Conservation (phyloP, 1,284 basidiomycete genomes). For the Ganoderma leucocontextum region DNA sequence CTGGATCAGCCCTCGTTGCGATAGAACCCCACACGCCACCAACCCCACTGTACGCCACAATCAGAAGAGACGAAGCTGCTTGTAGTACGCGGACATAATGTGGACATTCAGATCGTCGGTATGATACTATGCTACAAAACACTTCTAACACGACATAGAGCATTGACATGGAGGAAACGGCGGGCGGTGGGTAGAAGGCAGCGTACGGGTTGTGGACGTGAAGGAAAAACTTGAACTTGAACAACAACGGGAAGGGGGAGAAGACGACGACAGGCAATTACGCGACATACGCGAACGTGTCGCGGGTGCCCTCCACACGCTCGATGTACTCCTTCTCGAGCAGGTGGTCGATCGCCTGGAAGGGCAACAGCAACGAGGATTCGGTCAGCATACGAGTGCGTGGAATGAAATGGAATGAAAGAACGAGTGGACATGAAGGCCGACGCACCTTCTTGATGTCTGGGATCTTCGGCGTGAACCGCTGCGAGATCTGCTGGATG, state of each 20-base stretch:
- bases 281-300: constrained; percentile 83
- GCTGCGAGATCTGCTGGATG: constrained; percentile 88
- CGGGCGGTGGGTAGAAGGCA: not conserved
- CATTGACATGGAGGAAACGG: constrained; percentile 20
- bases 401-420: not conserved
- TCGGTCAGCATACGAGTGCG: not conserved
- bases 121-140: constrained; percentile 39
- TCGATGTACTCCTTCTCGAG: constrained; percentile 99
- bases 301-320: constrained; percentile 84
- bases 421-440: constrained; percentile 7
- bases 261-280: constrained; percentile 35
- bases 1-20: not conserved
- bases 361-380: constrained; percentile 2
- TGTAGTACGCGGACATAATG: constrained; percentile 5
- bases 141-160: constrained; percentile 37
- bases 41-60: constrained; percentile 1
- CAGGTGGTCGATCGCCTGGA: constrained; percentile 93
- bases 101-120: constrained; percentile 14
- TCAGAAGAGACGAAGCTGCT: constrained; percentile 1
- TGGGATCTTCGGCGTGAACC: constrained; percentile 90
- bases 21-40: too few relatives aligned
- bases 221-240: not conserved
- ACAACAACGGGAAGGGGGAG: constrained; percentile 1
- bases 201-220: not conserved
- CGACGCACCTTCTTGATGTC: constrained; percentile 86